Base-by-base conservation (phyloP, 2,329 filamentous ascomycete genomes). In the Fusarium sp. region DNA sequence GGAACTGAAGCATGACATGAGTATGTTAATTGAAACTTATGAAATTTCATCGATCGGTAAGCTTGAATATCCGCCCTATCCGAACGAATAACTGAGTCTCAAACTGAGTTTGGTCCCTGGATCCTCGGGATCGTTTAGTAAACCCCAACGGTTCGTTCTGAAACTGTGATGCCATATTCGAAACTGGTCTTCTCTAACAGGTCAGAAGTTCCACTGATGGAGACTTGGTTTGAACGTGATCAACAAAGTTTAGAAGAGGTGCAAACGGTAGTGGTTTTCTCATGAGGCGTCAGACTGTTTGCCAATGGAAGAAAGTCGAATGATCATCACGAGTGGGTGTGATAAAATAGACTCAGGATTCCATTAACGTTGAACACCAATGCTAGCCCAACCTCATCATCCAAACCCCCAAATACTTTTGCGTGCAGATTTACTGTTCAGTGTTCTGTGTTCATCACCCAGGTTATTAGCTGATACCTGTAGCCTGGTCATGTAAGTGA, bases 101-200 rank as follows among this genome's bases (percentile, higher is more conserved):
- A 20, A 53, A 53, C 49, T 53, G 44, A 65, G 55, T 66, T 66
- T 53, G 64, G 69, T 72, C 72, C 69, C 57, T 72, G 45, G 46
- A 64, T 57, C 42, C n/a, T 68, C 45, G 41, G 22, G 36, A 50
- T 47, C 35, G 33, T 53, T 67, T 68, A 39, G 33, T 29, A 20
- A 65, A 47, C 25, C 46, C 52, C 53, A 71, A 69, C 68, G 69
- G 68, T 56, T 56, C 20, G 29, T 20, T 45, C 38, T 57, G 46
- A 68, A 63, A 55, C 63, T 56, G 33, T 9, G 38, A 53, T 29
- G 12, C 44, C 33, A 27, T 53, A 15, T 41, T 29, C 53, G 22
- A 52, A 49, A 39, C 57, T 17, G 45, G 42, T 38, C 46, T 15
- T 18, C 14, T 42, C 33, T 15, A 39, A 20, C n/a, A 27, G 42